A percentile compares a stretch with the other conserved stretches of the same genome.
These are phyloP conservation scores for Talaromyces proteolyticus DNA, from an alignment of 495 filamentous ascomycete genomes.

Conservation along the genomic window DNA sequence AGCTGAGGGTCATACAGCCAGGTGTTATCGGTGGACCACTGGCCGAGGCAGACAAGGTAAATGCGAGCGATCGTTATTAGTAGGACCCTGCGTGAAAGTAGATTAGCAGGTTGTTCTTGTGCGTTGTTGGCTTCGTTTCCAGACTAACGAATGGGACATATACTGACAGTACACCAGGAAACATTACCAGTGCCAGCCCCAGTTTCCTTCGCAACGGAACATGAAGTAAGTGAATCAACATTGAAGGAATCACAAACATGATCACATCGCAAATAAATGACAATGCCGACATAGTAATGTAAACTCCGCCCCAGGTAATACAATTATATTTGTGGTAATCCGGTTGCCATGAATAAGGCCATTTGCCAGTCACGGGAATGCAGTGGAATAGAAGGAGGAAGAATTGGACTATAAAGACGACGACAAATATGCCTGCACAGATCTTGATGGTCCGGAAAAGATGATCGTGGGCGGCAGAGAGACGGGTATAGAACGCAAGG, in stretches of 20 bases:
- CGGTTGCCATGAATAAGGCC: constrained; percentile 16
- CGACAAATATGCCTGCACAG: not conserved
- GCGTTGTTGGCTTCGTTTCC: no score
- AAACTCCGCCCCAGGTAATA: constrained; percentile 36
- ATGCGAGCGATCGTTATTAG: constrained; percentile 35
- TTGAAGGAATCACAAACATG: constrained; percentile 35
- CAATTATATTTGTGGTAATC: constrained; percentile 25
- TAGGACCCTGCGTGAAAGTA: constrained; percentile 25
- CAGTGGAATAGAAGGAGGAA: constrained; percentile 4
- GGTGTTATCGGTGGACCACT: constrained; percentile 31
- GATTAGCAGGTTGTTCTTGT: no score
- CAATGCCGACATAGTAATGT: constrained; percentile 34
- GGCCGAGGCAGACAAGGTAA: constrained; percentile 32
- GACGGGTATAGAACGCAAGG: constrained; percentile 3
- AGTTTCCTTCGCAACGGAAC: constrained; percentile 27
- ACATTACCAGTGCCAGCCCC: constrained; percentile 31
- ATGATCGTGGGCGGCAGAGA: constrained; percentile 1
- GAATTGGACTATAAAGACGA: constrained; percentile 1
- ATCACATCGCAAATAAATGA: constrained; percentile 37
- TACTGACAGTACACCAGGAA: constrained; percentile 40
- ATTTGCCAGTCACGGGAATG: constrained; percentile 2
- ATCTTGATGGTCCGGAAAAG: not conserved
- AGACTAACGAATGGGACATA: not conserved
- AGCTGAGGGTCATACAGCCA: constrained; percentile 42
- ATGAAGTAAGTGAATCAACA: constrained; percentile 32